Evolutionary conservation across 768 basidiomycete species (phyloP), one percentile per base, ranked within the genome.

Genomic region (Boletus tomentosulus): DNA sequence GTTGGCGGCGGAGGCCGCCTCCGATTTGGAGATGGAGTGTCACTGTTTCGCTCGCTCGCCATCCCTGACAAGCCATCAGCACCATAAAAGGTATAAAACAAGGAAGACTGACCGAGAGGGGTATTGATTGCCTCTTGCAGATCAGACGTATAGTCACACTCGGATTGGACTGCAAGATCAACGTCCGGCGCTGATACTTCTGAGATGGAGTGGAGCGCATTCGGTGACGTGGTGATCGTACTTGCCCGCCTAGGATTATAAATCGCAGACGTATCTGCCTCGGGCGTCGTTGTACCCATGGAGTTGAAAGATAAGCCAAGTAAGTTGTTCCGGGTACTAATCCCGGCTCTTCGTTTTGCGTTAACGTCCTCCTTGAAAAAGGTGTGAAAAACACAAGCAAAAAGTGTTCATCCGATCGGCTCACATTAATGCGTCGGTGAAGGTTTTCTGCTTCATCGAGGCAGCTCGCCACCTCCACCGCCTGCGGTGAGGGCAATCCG

Each of bases 1-100:
- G 41, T 46, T 22, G 46, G 56, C 1, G 57, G 51, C 1, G 51
- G 47, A 1, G 57, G 6, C 16, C 48, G 47, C 24, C 57, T 63
- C 25, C 6, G 51, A 38, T 38, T 3, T 12, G 37, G 37, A 13
- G 16, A 2, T 12, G 52, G 44, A 22, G 46, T 33, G 8, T 48
- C 15, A 11, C 8, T 22, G 22, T 6, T 41, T 22, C 39, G 8
- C 13, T 55, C 31, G 6, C 38, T 50, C 7, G 44, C 28, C 2
- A n/a, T 19, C 1, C n/a, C 59, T 62, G 28, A 48, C 15, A 12
- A 30, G 16, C 24, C 1, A 42, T 64, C 15, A 22, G 48, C 7
- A 48, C 22, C 6, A 15, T 4, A 27, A 27, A 39, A 16, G 28
- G 50, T n/a, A 4, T 4, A 31, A 35, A 27, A 19, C 3, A 30